A percentile compares a stretch with the other conserved stretches of the same genome.
Conservation (phyloP, 352 stramenopile species). For the Pythium brassicae region DNA sequence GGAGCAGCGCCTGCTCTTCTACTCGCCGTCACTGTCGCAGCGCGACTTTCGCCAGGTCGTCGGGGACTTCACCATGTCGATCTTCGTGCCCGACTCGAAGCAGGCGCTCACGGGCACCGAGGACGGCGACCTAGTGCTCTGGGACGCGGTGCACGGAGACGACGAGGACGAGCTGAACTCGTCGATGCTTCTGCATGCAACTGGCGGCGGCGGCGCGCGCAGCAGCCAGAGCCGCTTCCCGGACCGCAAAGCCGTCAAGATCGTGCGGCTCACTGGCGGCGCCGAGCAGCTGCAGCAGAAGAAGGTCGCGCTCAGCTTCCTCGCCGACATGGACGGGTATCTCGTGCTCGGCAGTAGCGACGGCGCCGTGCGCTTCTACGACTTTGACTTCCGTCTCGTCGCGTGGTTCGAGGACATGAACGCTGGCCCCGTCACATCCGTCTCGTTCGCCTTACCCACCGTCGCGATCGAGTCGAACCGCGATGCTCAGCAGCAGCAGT, state of each 20-base stretch:
- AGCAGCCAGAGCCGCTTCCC: conserved; percentile 22
- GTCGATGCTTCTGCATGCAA: conserved; percentile 7
- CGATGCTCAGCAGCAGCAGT: background rate
- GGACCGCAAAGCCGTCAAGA: conserved; percentile 81
- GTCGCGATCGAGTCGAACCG: conserved; percentile 24
- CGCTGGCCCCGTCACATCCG: conserved; percentile 79
- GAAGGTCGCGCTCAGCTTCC: conserved; percentile 46
- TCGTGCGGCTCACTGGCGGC: conserved; percentile 62
- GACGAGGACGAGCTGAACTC: conserved; percentile 23
- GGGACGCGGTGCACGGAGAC: conserved; percentile 49
- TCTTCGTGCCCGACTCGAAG: conserved; percentile 85
- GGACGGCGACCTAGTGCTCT: conserved; percentile 86
- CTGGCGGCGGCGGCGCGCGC: background rate
- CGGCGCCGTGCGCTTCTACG: conserved; percentile 90
- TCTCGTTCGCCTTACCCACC: conserved; percentile 74
- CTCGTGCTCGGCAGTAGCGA: conserved; percentile 88
- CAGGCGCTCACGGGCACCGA: conserved; percentile 83
- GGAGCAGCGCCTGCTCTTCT: conserved; percentile 73
- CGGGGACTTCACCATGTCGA: conserved; percentile 80
- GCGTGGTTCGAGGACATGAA: conserved; percentile 94
- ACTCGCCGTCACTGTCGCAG: conserved; percentile 78
- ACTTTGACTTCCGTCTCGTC: conserved; percentile 90
- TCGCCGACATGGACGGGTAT: conserved; percentile 86
- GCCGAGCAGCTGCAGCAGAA: conserved; percentile 33
- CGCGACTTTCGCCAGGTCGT: conserved; percentile 78